Base-by-base conservation (phyloP, 495 filamentous ascomycete species). In the Melanomma pulvis-pyrius region DNA sequence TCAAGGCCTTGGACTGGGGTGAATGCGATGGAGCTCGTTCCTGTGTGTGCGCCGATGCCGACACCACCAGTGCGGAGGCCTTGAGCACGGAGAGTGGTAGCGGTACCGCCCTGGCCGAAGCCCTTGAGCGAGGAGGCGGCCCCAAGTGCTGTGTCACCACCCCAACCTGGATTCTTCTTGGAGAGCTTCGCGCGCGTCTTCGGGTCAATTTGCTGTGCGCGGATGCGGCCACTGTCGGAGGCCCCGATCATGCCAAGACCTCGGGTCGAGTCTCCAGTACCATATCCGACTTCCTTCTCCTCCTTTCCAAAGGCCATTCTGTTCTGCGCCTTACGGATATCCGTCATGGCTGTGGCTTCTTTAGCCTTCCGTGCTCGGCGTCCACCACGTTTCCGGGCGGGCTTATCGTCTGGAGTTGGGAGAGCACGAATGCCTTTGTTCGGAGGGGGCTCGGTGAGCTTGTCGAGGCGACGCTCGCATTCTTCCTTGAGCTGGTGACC, bases 131-230 rank as follows among this genome's bases (percentile, higher is more conserved):
- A 90, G 2, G 92, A 91, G 9, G 82, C 83, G 2, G 41, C 41
- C 75, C 77, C 12, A 46, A 39, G 26, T 22, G 60, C 87, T 86
- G 65, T 84, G 80, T 28, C 53, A 84, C 75, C 87, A 50, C 92
- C 93, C 96, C 96, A 98, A 48, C 94, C 96, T 72, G 96, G 92
- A 79, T 94, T 94, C 81, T 93, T 96, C 71, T 96, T 93, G 74
- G 89, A 92, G 29, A 98, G 84, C 74, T 91, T 96, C 36, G 96
- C 94, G 54, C 91, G 83, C 21, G 94, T 98, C 47, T 92, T 86
- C 70, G 96, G 91, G 74, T 98, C 96, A 72, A 98, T 91, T 76
- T 97, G 92, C 28, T 90, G 81, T 17, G 85, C 89, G 41, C 94
- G 88, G 61, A 98, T 89, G 12, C 91, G 88, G 26, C 94, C 96